Base-by-base conservation (phyloP, 805 yeast species). In the Ogataea angusta region DNA sequence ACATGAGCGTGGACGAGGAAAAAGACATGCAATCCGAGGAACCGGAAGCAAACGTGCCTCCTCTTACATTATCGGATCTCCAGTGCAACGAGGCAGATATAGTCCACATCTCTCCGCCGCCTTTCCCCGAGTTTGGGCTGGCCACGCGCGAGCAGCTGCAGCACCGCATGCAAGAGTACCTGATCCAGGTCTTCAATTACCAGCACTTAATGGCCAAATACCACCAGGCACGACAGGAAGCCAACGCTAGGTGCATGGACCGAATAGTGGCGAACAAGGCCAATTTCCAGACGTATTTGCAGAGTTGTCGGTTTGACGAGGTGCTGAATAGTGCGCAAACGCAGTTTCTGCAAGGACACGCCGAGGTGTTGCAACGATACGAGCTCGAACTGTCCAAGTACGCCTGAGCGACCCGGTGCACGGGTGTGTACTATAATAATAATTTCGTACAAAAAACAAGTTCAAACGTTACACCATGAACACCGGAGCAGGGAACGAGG, bases 1-100 rank as follows among this genome's bases (percentile, higher is more conserved):
- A 35, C 16, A 36, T 39, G 42, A 39, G 28, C 13, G 13, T 40
- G 32, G 43, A 40, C 10, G 42, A 39, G 27, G 35, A 35, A 9
- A n/a, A 30, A 15, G 15, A 30, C 24, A n/a, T 18, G n/a, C 14
- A 7, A 5, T 13, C 33, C 10, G 24, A 32, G n/a, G 30, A 47
- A 29, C 13, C 27, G 6, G 13, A 15, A 3, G 21, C 21, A 19
- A 15, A 29, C 6, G 17, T 34, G 13, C 42, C 44, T 0, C 33
- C 48, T 4, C 26, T 56, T 12, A 45, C 55, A 6, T 21, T 45
- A 21, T 15, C 30, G 1, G 58, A 53, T 24, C 45, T 57, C n/a
- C 43, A 46, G 14, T 52, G 56, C 36, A 44, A 36, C 19, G 41
- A 34, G 15, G n/a, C 41, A 18, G 46, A 43, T 6, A 30, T 40